phyloP scores from a whole-genome alignment of 2,329 filamentous ascomycete species.

The Cladophialophora yegresii region DNA sequence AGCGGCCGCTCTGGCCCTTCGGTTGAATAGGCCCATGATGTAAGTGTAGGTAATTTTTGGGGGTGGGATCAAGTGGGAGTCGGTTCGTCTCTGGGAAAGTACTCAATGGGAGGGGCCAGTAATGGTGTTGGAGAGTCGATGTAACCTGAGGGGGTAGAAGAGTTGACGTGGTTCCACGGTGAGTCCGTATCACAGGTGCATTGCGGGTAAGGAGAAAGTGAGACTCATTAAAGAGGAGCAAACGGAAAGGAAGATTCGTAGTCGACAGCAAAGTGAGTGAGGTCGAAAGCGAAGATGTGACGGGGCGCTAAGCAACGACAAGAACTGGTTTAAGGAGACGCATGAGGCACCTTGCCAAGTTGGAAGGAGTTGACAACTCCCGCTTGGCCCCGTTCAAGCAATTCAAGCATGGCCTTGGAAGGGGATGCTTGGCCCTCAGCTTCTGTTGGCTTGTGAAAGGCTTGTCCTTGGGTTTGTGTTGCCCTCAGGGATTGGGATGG shows the following conservation, averaged over 20 bases:
- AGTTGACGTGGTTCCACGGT: background rate
- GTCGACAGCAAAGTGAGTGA: background rate
- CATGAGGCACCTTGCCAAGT: background rate
- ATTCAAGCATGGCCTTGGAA: constrained; percentile 7
- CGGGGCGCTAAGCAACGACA: constrained; percentile 8
- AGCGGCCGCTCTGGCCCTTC: constrained; percentile 14
- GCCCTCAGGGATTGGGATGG: constrained; percentile 5
- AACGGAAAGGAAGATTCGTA: background rate
- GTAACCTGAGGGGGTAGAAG: background rate
- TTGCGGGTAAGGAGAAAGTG: background rate
- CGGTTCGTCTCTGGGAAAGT: background rate
- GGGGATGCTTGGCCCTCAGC: constrained; percentile 13
- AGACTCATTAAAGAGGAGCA: background rate
- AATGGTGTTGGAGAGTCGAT: background rate
- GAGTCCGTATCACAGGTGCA: constrained; percentile 1
- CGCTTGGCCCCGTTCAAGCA: background rate
- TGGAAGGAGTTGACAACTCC: constrained; percentile 2
- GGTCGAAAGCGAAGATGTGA: background rate
- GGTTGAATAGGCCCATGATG: constrained; percentile 30
- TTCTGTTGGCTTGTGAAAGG: constrained; percentile 1
- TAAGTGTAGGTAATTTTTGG: constrained; percentile 12
- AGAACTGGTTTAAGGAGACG: constrained; percentile 1
- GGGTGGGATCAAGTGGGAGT: background rate
- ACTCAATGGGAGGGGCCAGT: background rate
- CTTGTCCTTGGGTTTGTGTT: constrained; percentile 10